Evolutionary conservation across 2,329 filamentous ascomycete species (phyloP), one percentile per base, ranked within the genome.

Genomic region (Acrocalymma vagum): DNA sequence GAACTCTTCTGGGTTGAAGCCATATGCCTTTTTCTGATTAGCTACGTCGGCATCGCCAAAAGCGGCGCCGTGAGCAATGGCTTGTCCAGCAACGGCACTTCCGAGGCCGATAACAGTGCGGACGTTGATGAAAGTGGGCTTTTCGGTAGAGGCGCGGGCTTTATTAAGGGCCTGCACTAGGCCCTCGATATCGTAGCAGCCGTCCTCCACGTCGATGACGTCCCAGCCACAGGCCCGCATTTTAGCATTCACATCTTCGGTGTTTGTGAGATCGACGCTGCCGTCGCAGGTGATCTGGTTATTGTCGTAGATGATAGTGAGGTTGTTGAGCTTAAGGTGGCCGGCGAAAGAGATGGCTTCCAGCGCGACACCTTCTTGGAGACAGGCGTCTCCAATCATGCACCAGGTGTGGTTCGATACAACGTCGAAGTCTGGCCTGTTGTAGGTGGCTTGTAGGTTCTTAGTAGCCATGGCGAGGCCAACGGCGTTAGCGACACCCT

Each of bases 271-370:
- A 57, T 82, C 78, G 3, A 82, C 73, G 2, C 72, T 74, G 1
- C 81, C 81, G 42, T 83, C 81, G 52, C 80, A 83, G 5, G 80
- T 83, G 31, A 84, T 70, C 52, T 81, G 77, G 58, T 84, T 83
- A 62, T 84, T 83, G 50, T 84, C 81, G 49, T 84, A 84, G 30
- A 83, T 77, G 17, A 84, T 63, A 3, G 75, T 76, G 2, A 84
- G 64, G 58, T 84, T 84, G 63, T 79, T 76, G 8, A 84, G 68
- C 48, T 71, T 73, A 60, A 75, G 72, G 57, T 83, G 79, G 1
- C 80, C 81, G 5, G 80, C 80, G 5, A 82, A 72, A 4, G 75
- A 75, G 31, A 84, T 76, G 0, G 81, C 77, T 57, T 84, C 82
- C 2, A 82, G 67, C 0, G 71, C 76, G 1, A 84, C 79, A 18